Percentiles rank a stretch among this genome's conserved stretches.
These are phyloP conservation scores for Tephrocybe rancida DNA, from an alignment of 768 basidiomycete species.

Conservation along the genomic window DNA sequence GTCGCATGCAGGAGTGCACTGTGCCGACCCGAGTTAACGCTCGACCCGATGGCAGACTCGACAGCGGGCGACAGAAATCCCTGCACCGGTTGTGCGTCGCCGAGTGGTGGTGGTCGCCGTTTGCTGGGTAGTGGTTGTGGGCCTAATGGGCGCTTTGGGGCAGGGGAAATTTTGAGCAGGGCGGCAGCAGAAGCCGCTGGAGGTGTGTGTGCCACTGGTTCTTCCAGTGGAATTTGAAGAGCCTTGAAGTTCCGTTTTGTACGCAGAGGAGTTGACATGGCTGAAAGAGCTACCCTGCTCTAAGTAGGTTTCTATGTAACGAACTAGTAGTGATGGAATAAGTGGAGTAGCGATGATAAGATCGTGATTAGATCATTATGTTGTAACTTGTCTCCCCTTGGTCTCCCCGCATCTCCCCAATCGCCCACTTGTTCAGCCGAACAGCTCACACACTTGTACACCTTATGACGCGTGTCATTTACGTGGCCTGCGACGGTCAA, in stretches of 20 bases:
- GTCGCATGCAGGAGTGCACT: conserved; percentile 73
- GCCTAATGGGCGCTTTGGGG: conserved; percentile 15
- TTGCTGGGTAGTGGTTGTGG: conserved; percentile 31
- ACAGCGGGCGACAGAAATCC: conserved; percentile 15
- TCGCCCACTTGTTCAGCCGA: no score
- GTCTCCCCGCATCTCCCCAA: no score
- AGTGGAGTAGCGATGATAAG: no score
- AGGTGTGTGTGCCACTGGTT: conserved; percentile 33
- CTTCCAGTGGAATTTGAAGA: conserved; percentile 68
- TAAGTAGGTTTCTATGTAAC: no score
- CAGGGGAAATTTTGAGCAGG: conserved; percentile 38
- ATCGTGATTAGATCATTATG: no score
- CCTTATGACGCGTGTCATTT: no score
- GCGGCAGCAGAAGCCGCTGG: conserved; percentile 29
- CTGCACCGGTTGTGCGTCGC: conserved; percentile 44
- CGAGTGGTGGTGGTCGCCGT: conserved; percentile 64
- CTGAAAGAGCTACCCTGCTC: no score
- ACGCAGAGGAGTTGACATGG: conserved; percentile 51
- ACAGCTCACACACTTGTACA: no score
- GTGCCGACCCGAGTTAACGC: conserved; percentile 43
- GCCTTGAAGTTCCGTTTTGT: conserved; percentile 93
- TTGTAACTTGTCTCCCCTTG: no score
- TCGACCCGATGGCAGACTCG: conserved; percentile 15
- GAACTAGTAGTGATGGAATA: no score
- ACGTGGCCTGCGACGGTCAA: no score